Evolutionary conservation across 208 protist species (phyloP), one percentile per base, ranked within the genome.

Genomic region (Leishmania lainsoni): DNA sequence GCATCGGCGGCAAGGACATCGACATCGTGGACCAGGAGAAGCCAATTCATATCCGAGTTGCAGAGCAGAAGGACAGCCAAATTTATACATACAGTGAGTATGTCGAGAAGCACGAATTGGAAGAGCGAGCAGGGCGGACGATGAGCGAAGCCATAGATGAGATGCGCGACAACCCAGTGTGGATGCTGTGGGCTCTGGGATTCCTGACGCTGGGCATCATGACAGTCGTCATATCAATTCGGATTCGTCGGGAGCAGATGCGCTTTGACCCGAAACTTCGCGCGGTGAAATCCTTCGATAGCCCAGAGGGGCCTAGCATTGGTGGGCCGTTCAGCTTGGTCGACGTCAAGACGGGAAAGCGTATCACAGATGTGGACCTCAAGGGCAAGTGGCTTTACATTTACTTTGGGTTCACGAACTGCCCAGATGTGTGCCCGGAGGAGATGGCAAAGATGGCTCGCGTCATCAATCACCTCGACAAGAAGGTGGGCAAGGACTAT

Each of bases 361-460:
- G 76, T 26, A 87, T 94, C 66, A 94, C 90, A 14, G 87, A 93
- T 42, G 79, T 86, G 79, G 91, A 98, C 76, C 89, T 98, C 52
- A 70, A 83, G 29, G 98, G 98, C 22, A 97, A 98, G 85, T 99
- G 91, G 89, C 52, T 94, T 48, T 95, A 99, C 68, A 91, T 99
- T 42, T 99, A 99, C 88, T 99, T 99, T 89, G 98, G 98, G 59
- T 99, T 99, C 88, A 99, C 97, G 5, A 97, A 98, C 87, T 99
- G 98, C 87, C 98, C 98, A 8, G 98, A 99, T 82, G 92, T 99
- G 63, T 99, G 98, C 83, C 98, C 98, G 56, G 93, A 96, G 58
- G 98, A 99, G 88, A 94, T 99, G 91, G 89, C 94, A 8, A 99
- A 99, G 87, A 93, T 99, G 87, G 90, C 91, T 26, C 88, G 89